These are phyloP conservation scores for Candida boleticola DNA, from an alignment of 805 yeast genomes.

Conservation along the genomic window DNA sequence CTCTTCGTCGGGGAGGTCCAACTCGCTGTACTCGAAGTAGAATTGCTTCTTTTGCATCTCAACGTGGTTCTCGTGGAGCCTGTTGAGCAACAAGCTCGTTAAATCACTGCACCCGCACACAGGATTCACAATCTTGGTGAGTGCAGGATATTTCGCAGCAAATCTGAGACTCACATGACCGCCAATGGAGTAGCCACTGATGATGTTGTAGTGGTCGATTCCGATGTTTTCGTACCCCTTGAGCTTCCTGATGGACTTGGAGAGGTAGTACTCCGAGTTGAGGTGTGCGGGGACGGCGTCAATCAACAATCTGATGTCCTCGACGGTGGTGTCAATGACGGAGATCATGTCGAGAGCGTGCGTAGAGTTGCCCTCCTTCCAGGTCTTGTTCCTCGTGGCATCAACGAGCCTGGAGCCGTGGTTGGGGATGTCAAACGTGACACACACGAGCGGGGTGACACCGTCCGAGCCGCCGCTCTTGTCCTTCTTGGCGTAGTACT, in stretches of 20 bases:
- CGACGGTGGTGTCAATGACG: slow-evolving; percentile 45
- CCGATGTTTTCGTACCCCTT: slow-evolving; percentile 14
- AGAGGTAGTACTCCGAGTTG: slow-evolving; percentile 28
- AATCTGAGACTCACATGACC: slow-evolving; percentile 54
- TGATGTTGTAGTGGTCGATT: slow-evolving; percentile 33
- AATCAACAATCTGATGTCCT: slow-evolving; percentile 43
- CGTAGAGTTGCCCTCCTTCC: slow-evolving; percentile 48
- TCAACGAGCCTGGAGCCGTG: slow-evolving; percentile 51
- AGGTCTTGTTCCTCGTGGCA: slow-evolving; percentile 33
- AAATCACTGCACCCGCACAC: slow-evolving; percentile 51
- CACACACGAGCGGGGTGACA: slow-evolving; percentile 40
- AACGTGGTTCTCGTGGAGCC: slow-evolving; percentile 30
- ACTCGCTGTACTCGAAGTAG: slow-evolving; percentile 32
- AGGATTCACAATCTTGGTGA: slow-evolving; percentile 44
- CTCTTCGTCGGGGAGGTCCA: slow-evolving; percentile 27
- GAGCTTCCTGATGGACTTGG: slow-evolving; percentile 6
- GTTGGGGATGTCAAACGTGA: slow-evolving; percentile 53
- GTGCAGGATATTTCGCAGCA: slow-evolving; percentile 37
- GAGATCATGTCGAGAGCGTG: slow-evolving; percentile 54
- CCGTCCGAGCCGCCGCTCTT: slow-evolving; percentile 7
- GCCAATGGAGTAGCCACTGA: slow-evolving; percentile 55
- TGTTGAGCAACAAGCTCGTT: slow-evolving; percentile 40
- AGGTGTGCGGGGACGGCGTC: slow-evolving; percentile 44
- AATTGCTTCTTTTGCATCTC: slow-evolving; percentile 27
- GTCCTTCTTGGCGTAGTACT: slow-evolving; percentile 19